Base-by-base conservation (phyloP, 345 rosid species). In the Murraya koenigii region DNA sequence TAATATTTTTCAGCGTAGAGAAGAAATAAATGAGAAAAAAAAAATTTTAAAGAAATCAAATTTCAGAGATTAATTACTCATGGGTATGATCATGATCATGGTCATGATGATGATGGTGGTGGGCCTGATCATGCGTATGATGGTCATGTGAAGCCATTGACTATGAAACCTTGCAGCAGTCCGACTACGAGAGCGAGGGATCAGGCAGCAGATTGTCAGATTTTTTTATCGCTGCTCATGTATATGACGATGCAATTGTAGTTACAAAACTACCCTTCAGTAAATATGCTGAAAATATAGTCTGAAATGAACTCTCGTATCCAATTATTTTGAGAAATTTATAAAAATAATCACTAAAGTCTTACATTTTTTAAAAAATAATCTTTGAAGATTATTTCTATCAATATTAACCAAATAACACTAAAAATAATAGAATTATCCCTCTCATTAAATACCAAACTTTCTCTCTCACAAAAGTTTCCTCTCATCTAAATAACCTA, bases 1-100 rank as follows among this genome's bases (percentile, higher is more conserved):
- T 55, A 66, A 30, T 49, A 30, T 26, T 25, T 15, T 77, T 5
- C 54, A 77, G 9, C 58, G 59, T 8, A 20, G 41, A 55, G 22
- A 52, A 14, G 23, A 75, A 20, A n/a, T n/a, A 28, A 35, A 74
- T 2, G 20, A 7, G 23, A 56, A n/a, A 54, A 8, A 41, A 6
- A 38, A 38, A 10, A 13, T 15, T 62, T 11, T 2, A 70, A 28
- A 26, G 28, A 36, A 65, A 39, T 17, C 33, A 66, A 76, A 36
- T 26, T 36, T 8, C 8, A 58, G 10, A 58, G 25, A 19, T 49
- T 33, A 55, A 54, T 74, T 83, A 87, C 87, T 79, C 85, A 60
- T 87, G 79, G 58, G 78, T 13, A 6, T 82, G 89, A 35, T 82
- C 47, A 35, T 75, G 75, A 8, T 65, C 77, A 23, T 81, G 71